Base-by-base conservation (phyloP, 2,329 filamentous ascomycete genomes). In the Diaporthe capsici region DNA sequence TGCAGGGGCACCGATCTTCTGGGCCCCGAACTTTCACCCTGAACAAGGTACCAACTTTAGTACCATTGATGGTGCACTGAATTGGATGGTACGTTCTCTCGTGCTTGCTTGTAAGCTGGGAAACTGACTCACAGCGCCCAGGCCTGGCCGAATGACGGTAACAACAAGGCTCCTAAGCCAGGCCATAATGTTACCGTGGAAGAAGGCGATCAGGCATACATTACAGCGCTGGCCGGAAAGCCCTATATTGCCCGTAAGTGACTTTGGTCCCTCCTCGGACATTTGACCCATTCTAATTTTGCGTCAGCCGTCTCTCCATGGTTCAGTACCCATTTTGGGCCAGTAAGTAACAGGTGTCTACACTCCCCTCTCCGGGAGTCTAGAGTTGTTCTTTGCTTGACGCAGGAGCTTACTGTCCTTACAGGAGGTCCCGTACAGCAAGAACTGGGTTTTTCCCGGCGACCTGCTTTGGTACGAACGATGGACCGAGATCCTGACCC, bases 381-480 rank as follows among this genome's bases (percentile, higher is more conserved):
- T 53, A 1, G 5, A 13, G 1, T 55, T 28, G 0, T 31, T 55
- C n/a, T 49, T 42, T 0, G 8, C 15, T 34, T 70, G n/a, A 55
- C 5, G 2, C 47, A 3, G 2, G 12, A 89, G 81, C 63, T 88
- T 88, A 0, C 86, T 90, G 75, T 86, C 86, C 74, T 86, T 87
- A 4, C 79, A 81, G 5, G 85, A 85, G 71, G 84, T 87, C 28
- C 79, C 84, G 13, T 89, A 86, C 77, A 83, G 82, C 78, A 88
- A 91, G 84, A 89, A 89, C 78, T 90, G 88, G 86, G 84, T 92
- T 1, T 93, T 90, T 84, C 87, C 87, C 4, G 87, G 89, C 10
- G 91, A 92, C 76, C 84, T 88, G 57, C 82, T 92, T 9, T 92
- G 91, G 88, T 89, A 87, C 76, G 84, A 90, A 74, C 88, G 91